Conservation (phyloP, 2,329 filamentous ascomycete genomes). For the Colletotrichum lindemuthianum region DNA sequence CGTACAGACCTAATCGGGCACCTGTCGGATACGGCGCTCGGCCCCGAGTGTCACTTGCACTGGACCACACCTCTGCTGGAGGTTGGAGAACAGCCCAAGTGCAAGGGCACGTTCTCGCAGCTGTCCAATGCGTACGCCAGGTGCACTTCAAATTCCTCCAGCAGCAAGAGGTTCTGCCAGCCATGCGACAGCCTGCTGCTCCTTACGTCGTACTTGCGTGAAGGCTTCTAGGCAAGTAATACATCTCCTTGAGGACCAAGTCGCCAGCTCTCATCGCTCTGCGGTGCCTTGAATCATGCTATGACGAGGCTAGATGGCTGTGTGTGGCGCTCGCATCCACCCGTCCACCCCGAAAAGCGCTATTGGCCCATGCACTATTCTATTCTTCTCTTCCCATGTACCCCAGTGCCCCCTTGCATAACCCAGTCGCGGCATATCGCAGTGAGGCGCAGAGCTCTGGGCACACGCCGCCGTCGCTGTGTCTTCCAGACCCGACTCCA, state of each 20-base stretch:
- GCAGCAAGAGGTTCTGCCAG: too few relatives aligned
- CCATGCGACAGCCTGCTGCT: too few relatives aligned
- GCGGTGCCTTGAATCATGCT: conserved; percentile 7
- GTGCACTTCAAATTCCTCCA: too few relatives aligned
- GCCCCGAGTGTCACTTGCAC: too few relatives aligned
- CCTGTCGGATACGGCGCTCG: too few relatives aligned
- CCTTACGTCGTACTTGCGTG: too few relatives aligned
- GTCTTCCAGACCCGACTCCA: conserved; percentile 27
- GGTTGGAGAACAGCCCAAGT: too few relatives aligned
- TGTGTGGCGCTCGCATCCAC: conserved; percentile 22
- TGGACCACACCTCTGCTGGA: too few relatives aligned
- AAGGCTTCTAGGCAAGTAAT: too few relatives aligned
- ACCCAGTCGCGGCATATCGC: conserved; percentile 34
- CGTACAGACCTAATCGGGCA: too few relatives aligned
- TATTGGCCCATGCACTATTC: conserved; percentile 19
- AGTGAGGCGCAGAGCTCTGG: conserved; percentile 36
- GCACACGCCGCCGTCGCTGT: conserved; percentile 32
- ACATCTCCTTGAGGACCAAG: neutral
- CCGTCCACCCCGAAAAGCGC: neutral
- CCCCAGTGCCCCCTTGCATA: conserved; percentile 13
- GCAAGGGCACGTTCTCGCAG: too few relatives aligned
- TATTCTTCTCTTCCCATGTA: neutral
- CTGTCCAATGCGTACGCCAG: too few relatives aligned
- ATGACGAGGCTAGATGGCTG: conserved; percentile 33
- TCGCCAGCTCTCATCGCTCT: neutral